Evolutionary conservation across 768 basidiomycete species (phyloP), one percentile per base, ranked within the genome.

Genomic region (Tylopilus vinaceipallidus): DNA sequence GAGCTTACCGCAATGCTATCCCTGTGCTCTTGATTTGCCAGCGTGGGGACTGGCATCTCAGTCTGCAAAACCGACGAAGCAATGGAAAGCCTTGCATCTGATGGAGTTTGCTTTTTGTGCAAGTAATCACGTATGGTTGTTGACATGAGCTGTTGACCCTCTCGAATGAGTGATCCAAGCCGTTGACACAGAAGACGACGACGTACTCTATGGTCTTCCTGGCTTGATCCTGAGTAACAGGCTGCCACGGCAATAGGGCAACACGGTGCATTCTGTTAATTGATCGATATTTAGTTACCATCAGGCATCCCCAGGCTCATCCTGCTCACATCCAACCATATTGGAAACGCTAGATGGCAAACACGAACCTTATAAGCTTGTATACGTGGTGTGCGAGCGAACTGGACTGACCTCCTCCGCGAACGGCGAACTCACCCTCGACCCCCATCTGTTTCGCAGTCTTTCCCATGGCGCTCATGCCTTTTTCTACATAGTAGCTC

Each of bases 401-500:
- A 34, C 34, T 3, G 14, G 33, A 74, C 83, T 67, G 55, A 91
- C 90, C 90, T 70, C 90, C 90, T 42, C 90, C 90, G 50, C 80
- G 79, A 37, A 89, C 76, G 26, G 79, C 72, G 55, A 78, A 73
- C 47, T 89, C 84, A 14, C 75, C 76, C 47, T 84, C 81, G 30
- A 86, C 74, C 4, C 84, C 88, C 71, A 86, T 74, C 57, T 89
- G 84, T 56, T 80, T 80, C 33, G 84, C 76, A 6, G 82, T 83
- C 69, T 86, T 89, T 16, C 86, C 85, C 83, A 87, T 85, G 4
- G 89, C 89, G 41, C 79, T 81, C 82, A 89, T 89, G 6, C 88
- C 86, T 62, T 90, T 91, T 63, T 91, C 89, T 9, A 92, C 86
- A 65, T 92, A 92, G 66, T 75, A 91, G 56, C 84, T 89, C 8